Percentiles rank a stretch among this genome's conserved stretches.
phyloP scores from a whole-genome alignment of 2,329 filamentous ascomycete species.

The Aspergillus amoenus region DNA sequence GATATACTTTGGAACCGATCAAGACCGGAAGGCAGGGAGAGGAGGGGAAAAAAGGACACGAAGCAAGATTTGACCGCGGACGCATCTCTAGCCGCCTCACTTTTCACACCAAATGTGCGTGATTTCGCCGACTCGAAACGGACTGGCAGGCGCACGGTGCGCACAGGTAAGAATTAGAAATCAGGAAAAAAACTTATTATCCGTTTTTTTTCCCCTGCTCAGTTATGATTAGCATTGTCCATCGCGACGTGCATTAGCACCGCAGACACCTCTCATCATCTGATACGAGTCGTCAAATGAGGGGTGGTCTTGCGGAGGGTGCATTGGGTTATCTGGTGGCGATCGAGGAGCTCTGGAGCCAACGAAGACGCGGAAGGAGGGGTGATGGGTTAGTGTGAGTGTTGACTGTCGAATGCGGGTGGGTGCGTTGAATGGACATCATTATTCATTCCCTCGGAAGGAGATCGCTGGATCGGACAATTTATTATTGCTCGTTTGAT shows the following conservation, averaged over 20 bases:
- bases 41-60: neutral
- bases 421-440: constrained; percentile 1
- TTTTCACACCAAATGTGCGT: constrained; percentile 4
- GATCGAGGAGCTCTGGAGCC: constrained; percentile 10
- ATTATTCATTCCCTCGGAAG: neutral
- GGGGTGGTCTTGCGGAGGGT: constrained; percentile 1
- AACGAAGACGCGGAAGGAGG: constrained; percentile 9
- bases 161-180: constrained; percentile 1
- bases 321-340: constrained; percentile 7
- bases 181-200: neutral
- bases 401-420: neutral
- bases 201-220: neutral
- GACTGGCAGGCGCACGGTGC: neutral
- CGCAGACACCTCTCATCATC: constrained; percentile 23
- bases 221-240: constrained; percentile 10
- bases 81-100: constrained; percentile 4
- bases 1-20: neutral
- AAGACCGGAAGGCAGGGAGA: neutral
- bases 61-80: neutral
- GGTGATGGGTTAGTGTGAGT: neutral
- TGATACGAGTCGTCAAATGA: constrained; percentile 18
- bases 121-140: neutral
- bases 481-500: neutral
- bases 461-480: neutral
- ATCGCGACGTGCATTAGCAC: constrained; percentile 21